Evolutionary conservation across 306 rosid species (phyloP).

Genomic region (Sicyos edulis): DNA sequence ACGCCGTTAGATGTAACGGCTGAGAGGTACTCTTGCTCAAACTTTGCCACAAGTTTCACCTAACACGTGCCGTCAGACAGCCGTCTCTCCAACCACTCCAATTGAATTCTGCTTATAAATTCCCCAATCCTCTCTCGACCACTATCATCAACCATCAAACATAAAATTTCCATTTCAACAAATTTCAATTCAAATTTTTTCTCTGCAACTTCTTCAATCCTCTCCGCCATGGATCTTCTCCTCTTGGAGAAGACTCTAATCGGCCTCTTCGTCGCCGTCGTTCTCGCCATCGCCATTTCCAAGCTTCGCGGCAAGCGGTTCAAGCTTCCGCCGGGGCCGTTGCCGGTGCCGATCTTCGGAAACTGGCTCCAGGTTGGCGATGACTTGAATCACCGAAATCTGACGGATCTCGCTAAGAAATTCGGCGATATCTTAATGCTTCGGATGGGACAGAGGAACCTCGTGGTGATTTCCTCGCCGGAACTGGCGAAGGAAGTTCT

Average conservation of each 20-base stretch:
- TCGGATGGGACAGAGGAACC: conserved; percentile 86
- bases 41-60: conserved; percentile 17
- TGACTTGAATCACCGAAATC: conserved; percentile 85
- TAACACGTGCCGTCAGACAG: conserved; percentile 11
- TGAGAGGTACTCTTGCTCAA: background rate
- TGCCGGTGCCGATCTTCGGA: conserved; percentile 70
- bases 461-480: conserved; percentile 71
- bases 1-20: conserved; percentile 10
- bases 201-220: background rate
- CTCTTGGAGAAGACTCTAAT: conserved; percentile 72
- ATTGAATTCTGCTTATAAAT: conserved; percentile 1
- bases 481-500: conserved; percentile 81
- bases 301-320: conserved; percentile 60
- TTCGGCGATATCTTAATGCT: conserved; percentile 75
- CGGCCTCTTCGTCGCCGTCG: conserved; percentile 47
- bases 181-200: background rate
- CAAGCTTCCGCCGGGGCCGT: conserved; percentile 80
- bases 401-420: conserved; percentile 60
- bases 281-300: conserved; percentile 47
- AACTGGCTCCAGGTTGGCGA: conserved; percentile 97
- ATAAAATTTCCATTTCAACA: background rate
- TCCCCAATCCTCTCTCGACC: background rate
- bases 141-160: background rate
- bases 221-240: conserved; percentile 58
- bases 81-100: conserved; percentile 2